Base-by-base conservation (phyloP, 768 basidiomycete genomes). In the Jaapia argillacea region DNA sequence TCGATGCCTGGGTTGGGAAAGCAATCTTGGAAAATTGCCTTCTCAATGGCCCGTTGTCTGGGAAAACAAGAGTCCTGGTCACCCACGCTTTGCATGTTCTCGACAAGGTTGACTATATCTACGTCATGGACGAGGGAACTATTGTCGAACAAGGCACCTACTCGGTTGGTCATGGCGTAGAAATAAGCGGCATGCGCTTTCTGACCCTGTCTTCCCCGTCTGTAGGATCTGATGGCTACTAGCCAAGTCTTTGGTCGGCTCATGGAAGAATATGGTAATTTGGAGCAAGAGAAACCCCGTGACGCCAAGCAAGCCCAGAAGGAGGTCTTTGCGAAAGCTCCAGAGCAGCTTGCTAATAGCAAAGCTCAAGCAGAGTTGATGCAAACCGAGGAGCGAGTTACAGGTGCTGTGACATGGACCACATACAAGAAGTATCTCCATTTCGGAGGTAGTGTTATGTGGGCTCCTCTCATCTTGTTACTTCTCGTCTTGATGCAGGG, bases 1-100 rank as follows among this genome's bases (percentile, higher is more conserved):
- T 89, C 5, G 86, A 89, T 49, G 75, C 84, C 0, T 77, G 83
- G 50, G 85, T 88, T 4, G 80, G 81, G 6, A 77, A 78, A 49
- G 67, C 68, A 23, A 74, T 85, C 40, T 51, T 85, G 3, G 74
- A 84, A 16, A 63, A 80, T 31, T 83, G 81, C 51, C 55, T 85
- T 4, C 59, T 75, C 16, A 56, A 56, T 16, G 73, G 78, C 0
- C 76, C 78, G 2, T 56, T 81, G 18, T 65, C 70, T 0, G 54
- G 63, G 38, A 68, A 74, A 37, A 82, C 81, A 0, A 63, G 81
- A 10, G 62, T 84, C 13, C 64, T 84, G 13, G 80, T 81, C 24
- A 84, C 72, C 0, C 78, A 77, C 56, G 67, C 72, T 4, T 58
- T 79, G 4, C 73, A 77, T 50, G 69, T 77, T n/a, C 59, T 79